These are phyloP conservation scores for Trametes cinnabarina DNA, from an alignment of 768 basidiomycete genomes.

Conservation along the genomic window DNA sequence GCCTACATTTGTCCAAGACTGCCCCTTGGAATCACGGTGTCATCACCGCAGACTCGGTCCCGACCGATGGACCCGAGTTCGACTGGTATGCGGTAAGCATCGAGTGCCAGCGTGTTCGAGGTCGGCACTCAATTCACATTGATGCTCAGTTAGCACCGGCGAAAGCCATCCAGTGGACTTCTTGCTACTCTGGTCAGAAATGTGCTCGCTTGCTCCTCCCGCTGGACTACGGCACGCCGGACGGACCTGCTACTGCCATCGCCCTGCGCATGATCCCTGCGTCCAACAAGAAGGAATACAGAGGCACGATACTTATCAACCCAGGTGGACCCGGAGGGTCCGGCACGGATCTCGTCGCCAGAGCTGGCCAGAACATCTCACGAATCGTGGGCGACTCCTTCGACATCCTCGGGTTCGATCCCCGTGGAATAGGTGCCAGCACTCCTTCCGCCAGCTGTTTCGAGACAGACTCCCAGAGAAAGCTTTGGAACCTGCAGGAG, in stretches of 20 bases:
- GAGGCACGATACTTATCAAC: conserved; percentile 19
- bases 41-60: too few species aligned
- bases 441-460: conserved; percentile 20
- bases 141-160: neutral
- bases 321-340: conserved; percentile 21
- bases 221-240: conserved; percentile 18
- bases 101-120: neutral
- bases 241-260: conserved; percentile 18
- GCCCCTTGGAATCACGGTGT: too few species aligned
- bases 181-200: conserved; percentile 14
- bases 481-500: conserved; percentile 15
- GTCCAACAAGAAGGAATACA: conserved; percentile 9
- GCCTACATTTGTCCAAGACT: too few species aligned
- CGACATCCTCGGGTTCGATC: conserved; percentile 24
- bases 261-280: conserved; percentile 21
- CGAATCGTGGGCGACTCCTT: conserved; percentile 16
- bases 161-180: conserved; percentile 10
- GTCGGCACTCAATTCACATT: neutral
- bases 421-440: conserved; percentile 22
- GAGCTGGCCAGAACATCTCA: conserved; percentile 13
- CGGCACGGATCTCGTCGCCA: conserved; percentile 7
- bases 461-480: conserved; percentile 1
- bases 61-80: neutral
- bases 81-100: neutral
- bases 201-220: conserved; percentile 22